Evolutionary conservation across 163 green algal genomes (phyloP).

Genomic region (Volvox carteri): DNA sequence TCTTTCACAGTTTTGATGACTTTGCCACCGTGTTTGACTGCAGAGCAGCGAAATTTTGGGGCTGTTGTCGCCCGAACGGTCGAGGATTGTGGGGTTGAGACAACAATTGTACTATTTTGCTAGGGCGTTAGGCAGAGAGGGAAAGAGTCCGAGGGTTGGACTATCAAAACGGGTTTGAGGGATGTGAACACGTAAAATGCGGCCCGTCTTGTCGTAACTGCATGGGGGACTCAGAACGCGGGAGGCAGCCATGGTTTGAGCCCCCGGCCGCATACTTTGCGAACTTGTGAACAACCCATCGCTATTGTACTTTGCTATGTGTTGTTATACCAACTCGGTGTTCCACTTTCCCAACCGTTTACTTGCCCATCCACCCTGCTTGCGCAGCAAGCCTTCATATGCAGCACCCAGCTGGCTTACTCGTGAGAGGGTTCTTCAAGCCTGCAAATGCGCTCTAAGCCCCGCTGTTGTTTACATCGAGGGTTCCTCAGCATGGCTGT

Average conservation of each 20-base stretch:
- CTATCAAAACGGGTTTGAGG: background rate
- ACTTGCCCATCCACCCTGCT: background rate
- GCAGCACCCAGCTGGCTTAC: background rate
- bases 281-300: background rate
- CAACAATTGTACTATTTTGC: background rate
- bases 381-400: background rate
- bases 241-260: background rate
- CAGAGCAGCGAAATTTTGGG: background rate
- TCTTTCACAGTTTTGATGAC: background rate
- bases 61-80: background rate
- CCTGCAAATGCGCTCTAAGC: no score
- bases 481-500: background rate
- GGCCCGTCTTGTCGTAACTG: slow-evolving; percentile 3
- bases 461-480: no score
- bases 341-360: background rate
- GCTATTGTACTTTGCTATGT: background rate
- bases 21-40: background rate
- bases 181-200: background rate
- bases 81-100: slow-evolving; percentile 21
- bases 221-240: background rate
- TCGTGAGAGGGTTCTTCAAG: background rate
- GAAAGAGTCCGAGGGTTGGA: background rate
- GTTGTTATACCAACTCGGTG: background rate
- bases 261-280: background rate
- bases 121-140: background rate